phyloP scores from a whole-genome alignment of 129 eudicot genomes.

The Lactuca saligna region DNA sequence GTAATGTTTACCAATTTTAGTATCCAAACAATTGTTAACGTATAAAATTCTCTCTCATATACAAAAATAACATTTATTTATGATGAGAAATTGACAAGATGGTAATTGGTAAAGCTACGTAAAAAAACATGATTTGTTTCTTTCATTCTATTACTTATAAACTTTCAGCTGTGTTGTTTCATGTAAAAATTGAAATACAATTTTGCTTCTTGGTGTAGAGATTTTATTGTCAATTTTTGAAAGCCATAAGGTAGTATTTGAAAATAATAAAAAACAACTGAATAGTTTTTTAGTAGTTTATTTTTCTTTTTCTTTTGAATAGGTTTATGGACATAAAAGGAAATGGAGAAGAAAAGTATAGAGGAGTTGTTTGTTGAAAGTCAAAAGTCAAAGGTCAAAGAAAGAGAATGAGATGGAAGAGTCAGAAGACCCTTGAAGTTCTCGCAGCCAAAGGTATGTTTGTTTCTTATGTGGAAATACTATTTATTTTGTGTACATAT shows the following conservation, averaged over 20 bases:
- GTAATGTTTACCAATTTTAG: background rate
- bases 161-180: background rate
- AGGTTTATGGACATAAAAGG: background rate
- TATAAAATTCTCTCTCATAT: no score
- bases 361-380: slow-evolving; percentile 12
- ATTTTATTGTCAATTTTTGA: no score
- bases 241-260: background rate
- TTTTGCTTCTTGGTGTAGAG: background rate
- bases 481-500: background rate
- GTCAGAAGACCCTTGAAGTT: background rate
- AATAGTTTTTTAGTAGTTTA: background rate
- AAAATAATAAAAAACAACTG: background rate
- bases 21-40: no score
- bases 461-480: background rate
- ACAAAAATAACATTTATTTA: background rate
- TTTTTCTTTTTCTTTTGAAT: background rate
- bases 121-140: no score
- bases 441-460: background rate
- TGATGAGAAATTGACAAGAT: background rate
- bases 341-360: background rate
- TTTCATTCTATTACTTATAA: background rate
- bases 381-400: slow-evolving; percentile 10
- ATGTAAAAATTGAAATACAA: no score
- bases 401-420: slow-evolving; percentile 3
- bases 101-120: no score